Base-by-base conservation (phyloP, 495 filamentous ascomycete genomes). In the Hyaloscypha finlandica region DNA sequence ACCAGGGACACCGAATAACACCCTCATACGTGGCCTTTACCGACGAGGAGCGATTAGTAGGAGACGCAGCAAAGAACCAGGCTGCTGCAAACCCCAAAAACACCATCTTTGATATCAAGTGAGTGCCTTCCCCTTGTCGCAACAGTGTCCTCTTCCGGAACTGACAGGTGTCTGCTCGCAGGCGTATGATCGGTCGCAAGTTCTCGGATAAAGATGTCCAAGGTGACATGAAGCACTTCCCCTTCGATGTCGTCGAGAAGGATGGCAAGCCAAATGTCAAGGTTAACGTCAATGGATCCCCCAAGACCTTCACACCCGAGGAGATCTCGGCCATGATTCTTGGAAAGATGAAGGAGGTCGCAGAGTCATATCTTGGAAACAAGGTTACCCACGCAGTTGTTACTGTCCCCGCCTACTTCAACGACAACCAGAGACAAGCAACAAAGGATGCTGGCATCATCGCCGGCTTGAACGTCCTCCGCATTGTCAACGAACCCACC, bases 21-120 rank as follows among this genome's bases (percentile, higher is more conserved):
- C 95, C 95, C 35, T 97, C 94, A 61, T 99, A 97, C 80, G 96
- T 99, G 71, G 96, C 96, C 73, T 99, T 94, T 78, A 99, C 92
- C 78, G 94, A 97, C 74, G 95, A 98, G 69, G 96, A 98, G 79
- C 88, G 96, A 72, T 84, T 99, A 60, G 93, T 99, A 70, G 96
- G 96, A 86, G 96, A 98, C 81, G 94, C 96, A 70, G 96, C 96
- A 65, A 99, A 99, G 91, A 97, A 99, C 83, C 96, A 98, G 86
- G 96, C 93, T 76, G 91, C 96, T 63, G 85, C 92, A 66, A 98
- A 99, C 85, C 96, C 96, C 53, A 78, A 78, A 69, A 85, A 89
- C 68, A 98, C 96, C 52, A 85, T 99, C 76, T 98, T 89, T 75
- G 95, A 98, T 74, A 87, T 97, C 77, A 96, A 96, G 92, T 92